Base-by-base conservation (phyloP, 2,329 filamentous ascomycete species). In the Pseudogymnoascus sp. region DNA sequence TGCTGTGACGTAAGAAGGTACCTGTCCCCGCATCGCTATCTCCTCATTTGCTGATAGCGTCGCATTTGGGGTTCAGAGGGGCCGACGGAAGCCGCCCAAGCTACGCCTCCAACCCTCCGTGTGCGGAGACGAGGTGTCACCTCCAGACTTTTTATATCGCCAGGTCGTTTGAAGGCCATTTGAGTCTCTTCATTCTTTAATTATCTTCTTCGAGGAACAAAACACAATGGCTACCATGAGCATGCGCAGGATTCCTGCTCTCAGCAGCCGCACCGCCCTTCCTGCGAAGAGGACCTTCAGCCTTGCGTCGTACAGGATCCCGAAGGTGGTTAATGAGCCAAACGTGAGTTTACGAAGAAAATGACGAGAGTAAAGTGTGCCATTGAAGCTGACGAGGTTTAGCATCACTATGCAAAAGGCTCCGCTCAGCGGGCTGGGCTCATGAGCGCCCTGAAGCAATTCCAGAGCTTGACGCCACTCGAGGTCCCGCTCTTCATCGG, bases 351-450 rank as follows among this genome's bases (percentile, higher is more conserved):
- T 61, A 15, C n/a, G 1, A 25, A 13, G 12, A 40, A 60, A 61
- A 61, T 29, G 33, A 60, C 40, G 18, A 18, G 42, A 15, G 42
- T 4, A n/a, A 9, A 6, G 2, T 15, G 18, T 35, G 59, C 12
- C 27, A 31, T 42, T 45, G 29, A 13, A 58, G 61, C 29, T 66
- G 52, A 63, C 66, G 27, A 61, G 2, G 62, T 2, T 62, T 69
- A 97, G 92, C 89, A 95, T 79, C 88, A 93, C 76, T 99, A 96
- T 74, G 81, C 82, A 66, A 94, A 94, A 74, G 90, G 87, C 64
- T 94, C 92, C 1, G 76, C 85, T 25, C 89, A 96, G 72, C 84
- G 93, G 64, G 82, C 87, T 69, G 87, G 86, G 66, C 83, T 99
- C 59, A 83, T 85, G 58, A 84, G 87, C 58, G 90, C 92, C 15